Base-by-base conservation (phyloP, 306 rosid genomes). In the Fagus sylvatica region DNA sequence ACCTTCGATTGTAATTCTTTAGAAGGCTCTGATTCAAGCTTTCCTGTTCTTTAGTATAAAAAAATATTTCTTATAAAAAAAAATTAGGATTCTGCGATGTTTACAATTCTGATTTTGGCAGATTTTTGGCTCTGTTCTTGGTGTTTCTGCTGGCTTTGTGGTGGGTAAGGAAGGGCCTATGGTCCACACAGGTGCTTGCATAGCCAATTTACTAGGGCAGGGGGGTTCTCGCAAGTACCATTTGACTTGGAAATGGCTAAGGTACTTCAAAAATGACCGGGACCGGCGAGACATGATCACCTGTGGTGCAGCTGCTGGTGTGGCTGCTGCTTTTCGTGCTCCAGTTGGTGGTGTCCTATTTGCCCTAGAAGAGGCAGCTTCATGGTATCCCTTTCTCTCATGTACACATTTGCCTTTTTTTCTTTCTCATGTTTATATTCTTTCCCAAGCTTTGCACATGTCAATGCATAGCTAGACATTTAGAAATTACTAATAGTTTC, bases 151-250 rank as follows among this genome's bases (percentile, higher is more conserved):
- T 66, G 98, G 97, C 77, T 89, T 93, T 78, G 89, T 89, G 66
- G 93, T 93, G 72, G 98, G 98, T n/a, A 90, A 91, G 84, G 97
- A 93, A 81, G 98, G 98, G 60, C 97, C 98, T 77, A 93, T 93
- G 98, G 98, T 93, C 71, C 97, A 93, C 67, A 89, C 98, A 69
- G 98, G 98, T 72, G 92, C 98, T 59, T 93, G 98, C 88, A 85
- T 93, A 87, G 98, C 96, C 75, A 85, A 88, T 71, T 77, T 91
- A 82, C 80, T 91, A 60, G 97, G 98, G 28, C 98, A 93, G 68
- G 98, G 97, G 7, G 97, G 98, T 79, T 93, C 98, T 71, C 89
- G 85, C 84, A 93, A 91, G 82, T 91, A 90, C 69, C 82, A 42
- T 46, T 81, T 91, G 72, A 90, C 93, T 60, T 87, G 96, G 85